Conservation (phyloP, 441 rosid species). For the Gossypium schwendimanii region DNA sequence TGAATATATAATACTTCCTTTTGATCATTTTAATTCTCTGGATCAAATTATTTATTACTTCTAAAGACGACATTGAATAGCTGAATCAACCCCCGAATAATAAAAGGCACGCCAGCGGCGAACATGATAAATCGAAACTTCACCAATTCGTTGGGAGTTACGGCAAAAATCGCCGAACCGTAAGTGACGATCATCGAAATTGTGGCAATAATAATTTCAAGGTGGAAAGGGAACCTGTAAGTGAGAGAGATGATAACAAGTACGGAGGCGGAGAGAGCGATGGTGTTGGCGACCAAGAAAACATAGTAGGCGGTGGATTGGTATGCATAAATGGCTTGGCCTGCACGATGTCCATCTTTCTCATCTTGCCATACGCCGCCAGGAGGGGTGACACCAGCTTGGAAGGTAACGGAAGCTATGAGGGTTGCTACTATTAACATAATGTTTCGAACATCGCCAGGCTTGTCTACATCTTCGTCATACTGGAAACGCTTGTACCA, state of each 20-base stretch:
- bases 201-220: conserved; percentile 17
- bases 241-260: conserved; percentile 25
- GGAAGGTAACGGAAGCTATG: conserved; percentile 12
- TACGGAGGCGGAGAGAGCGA: conserved; percentile 26
- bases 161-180: conserved; percentile 22
- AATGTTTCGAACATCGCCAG: conserved; percentile 7
- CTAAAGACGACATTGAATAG: background rate
- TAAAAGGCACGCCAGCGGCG: background rate
- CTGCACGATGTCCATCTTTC: background rate
- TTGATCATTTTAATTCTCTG: too few species aligned
- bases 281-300: conserved; percentile 8
- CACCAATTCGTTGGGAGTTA: conserved; percentile 13
- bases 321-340: background rate
- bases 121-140: background rate
- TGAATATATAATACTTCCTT: too few species aligned
- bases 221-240: conserved; percentile 17
- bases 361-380: conserved; percentile 6
- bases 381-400: conserved; percentile 22
- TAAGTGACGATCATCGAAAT: conserved; percentile 16
- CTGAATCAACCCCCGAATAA: background rate
- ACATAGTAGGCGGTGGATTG: background rate
- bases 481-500: background rate
- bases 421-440: conserved; percentile 15
- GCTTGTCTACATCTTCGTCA: background rate
- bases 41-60: too few species aligned